Conservation (phyloP, 345 rosid genomes). For the Pistacia vera region DNA sequence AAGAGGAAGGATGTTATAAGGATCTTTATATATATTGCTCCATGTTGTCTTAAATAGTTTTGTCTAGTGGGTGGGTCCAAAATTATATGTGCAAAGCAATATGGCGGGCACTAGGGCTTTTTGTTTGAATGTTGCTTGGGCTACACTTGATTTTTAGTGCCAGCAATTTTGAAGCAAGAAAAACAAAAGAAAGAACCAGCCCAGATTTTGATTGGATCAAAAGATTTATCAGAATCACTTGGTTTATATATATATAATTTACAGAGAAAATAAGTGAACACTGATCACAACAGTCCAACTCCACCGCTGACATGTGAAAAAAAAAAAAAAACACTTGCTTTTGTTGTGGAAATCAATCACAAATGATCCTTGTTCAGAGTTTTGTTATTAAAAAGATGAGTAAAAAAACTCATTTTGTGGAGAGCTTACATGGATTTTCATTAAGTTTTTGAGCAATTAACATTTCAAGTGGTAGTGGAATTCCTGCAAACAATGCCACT, state of each 20-base stretch:
- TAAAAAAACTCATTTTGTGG: not conserved
- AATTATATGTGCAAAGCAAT: slow-evolving; percentile 26
- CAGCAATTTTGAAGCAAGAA: slow-evolving; percentile 19
- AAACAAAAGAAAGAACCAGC: slow-evolving; percentile 23
- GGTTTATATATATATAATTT: not conserved
- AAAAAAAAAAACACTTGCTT: not conserved
- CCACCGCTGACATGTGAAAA: not conserved
- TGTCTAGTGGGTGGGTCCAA: slow-evolving; percentile 43
- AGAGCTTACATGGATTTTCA: not conserved
- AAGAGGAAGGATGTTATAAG: not conserved
- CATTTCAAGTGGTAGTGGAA: not conserved
- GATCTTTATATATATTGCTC: slow-evolving; percentile 23
- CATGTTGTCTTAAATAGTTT: slow-evolving; percentile 34
- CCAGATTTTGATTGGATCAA: slow-evolving; percentile 1
- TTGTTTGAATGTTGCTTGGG: slow-evolving; percentile 22
- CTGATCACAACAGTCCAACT: not conserved
- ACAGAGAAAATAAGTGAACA: not conserved
- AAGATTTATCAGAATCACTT: slow-evolving; percentile 9
- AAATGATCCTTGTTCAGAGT: not conserved
- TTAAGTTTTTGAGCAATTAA: not conserved
- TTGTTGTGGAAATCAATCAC: not conserved
- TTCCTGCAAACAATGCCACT: not conserved
- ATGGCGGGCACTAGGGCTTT: slow-evolving; percentile 30
- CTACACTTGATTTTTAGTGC: slow-evolving; percentile 25
- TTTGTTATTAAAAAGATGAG: not conserved